These are phyloP conservation scores for Hypoxylon lenormandii DNA, from an alignment of 495 filamentous ascomycete species.

Conservation along the genomic window DNA sequence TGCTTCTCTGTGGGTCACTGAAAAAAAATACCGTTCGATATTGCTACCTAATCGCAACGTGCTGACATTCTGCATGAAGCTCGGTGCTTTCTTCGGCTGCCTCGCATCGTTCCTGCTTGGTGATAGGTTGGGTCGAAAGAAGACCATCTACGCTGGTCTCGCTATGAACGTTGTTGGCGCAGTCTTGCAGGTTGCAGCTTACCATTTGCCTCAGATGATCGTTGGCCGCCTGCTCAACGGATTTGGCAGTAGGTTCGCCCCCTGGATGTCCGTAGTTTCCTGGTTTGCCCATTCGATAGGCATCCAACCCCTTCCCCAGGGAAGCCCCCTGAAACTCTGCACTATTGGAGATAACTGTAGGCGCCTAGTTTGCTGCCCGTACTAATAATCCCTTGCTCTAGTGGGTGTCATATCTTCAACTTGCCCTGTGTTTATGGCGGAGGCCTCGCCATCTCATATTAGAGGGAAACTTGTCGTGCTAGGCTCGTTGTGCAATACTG, in stretches of 20 bases:
- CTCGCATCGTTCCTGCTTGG: slow-evolving; percentile 47
- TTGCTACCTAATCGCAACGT: slow-evolving; percentile 31
- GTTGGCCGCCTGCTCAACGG: slow-evolving; percentile 49
- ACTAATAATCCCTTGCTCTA: slow-evolving; percentile 33
- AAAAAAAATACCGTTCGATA: slow-evolving; percentile 10
- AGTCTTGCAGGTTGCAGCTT: slow-evolving; percentile 51
- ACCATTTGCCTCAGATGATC: slow-evolving; percentile 49
- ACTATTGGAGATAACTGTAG: slow-evolving; percentile 14
- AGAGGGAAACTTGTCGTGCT: slow-evolving; percentile 54
- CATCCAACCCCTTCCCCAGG: not conserved
- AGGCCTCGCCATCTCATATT: slow-evolving; percentile 45
- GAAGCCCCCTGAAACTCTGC: slow-evolving; percentile 16
- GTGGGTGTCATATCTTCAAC: slow-evolving; percentile 50
- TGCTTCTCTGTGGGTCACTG: slow-evolving; percentile 52
- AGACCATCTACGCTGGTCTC: slow-evolving; percentile 50
- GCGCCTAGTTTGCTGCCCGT: slow-evolving; percentile 11
- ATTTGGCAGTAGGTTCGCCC: slow-evolving; percentile 44
- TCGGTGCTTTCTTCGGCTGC: slow-evolving; percentile 57
- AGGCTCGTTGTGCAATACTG: slow-evolving; percentile 49
- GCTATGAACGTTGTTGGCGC: slow-evolving; percentile 50
- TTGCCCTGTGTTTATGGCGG: slow-evolving; percentile 46
- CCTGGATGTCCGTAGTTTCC: slow-evolving; percentile 1
- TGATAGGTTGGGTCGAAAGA: slow-evolving; percentile 53
- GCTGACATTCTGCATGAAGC: slow-evolving; percentile 65
- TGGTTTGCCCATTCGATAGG: not conserved